phyloP scores from a whole-genome alignment of 2,329 filamentous ascomycete genomes.

The Tympanopsis confertula region DNA sequence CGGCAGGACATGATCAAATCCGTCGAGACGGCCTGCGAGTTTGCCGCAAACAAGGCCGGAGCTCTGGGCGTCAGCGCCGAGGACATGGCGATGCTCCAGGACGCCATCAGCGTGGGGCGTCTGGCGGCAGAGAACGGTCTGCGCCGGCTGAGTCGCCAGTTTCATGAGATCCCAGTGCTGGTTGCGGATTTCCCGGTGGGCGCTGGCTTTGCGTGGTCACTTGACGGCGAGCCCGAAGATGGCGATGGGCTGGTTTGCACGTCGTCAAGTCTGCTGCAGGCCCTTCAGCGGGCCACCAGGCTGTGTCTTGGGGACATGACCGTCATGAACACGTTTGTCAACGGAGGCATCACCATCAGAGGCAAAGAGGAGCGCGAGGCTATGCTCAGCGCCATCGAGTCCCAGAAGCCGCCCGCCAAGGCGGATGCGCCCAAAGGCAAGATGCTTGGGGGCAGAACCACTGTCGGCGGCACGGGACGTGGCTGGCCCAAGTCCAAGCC shows the following conservation, averaged over 20 bases:
- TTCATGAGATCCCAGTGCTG: slow-evolving; percentile 70
- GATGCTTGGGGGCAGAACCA: not conserved
- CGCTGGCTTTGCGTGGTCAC: slow-evolving; percentile 53
- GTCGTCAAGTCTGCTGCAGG: slow-evolving; percentile 34
- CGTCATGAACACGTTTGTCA: slow-evolving; percentile 33
- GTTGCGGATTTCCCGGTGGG: slow-evolving; percentile 55
- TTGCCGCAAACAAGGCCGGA: slow-evolving; percentile 50
- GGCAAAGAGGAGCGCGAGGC: not conserved
- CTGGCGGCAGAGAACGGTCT: slow-evolving; percentile 44
- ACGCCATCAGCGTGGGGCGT: slow-evolving; percentile 57
- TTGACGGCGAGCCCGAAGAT: slow-evolving; percentile 40
- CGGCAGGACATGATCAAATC: slow-evolving; percentile 49
- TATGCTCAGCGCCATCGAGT: slow-evolving; percentile 8
- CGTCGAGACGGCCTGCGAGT: slow-evolving; percentile 54
- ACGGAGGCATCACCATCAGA: slow-evolving; percentile 19
- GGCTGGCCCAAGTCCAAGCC: no score
- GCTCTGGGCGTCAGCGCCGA: slow-evolving; percentile 43
- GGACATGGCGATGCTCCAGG: slow-evolving; percentile 47
- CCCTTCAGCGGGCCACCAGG: slow-evolving; percentile 38
- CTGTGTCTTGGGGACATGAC: slow-evolving; percentile 28
- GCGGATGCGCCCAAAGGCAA: slow-evolving; percentile 1
- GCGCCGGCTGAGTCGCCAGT: slow-evolving; percentile 55
- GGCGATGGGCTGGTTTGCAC: slow-evolving; percentile 33
- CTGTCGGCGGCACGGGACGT: slow-evolving; percentile 4
- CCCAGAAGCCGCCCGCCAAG: slow-evolving; percentile 8